A percentile compares a stretch with the other conserved stretches of the same genome.
These are phyloP conservation scores for Rhododendron ferrugineum DNA, from an alignment of 148 eudicot species.

Conservation along the genomic window DNA sequence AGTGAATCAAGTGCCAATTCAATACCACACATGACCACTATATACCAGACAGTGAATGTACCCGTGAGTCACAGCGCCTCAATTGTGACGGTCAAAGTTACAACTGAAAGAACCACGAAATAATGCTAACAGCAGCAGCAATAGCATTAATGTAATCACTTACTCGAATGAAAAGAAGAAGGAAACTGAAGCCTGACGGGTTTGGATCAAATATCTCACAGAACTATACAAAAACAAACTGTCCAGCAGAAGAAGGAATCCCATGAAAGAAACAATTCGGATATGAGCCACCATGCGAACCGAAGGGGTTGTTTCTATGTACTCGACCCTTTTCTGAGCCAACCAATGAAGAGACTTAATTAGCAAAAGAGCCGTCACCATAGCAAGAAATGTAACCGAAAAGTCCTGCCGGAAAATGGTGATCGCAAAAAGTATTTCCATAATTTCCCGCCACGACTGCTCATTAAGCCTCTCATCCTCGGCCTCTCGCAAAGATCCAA, in stretches of 20 bases:
- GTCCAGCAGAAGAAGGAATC: conserved; percentile 80
- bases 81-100: neutral
- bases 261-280: conserved; percentile 91
- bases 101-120: neutral
- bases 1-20: neutral
- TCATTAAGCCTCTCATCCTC: conserved; percentile 98
- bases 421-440: conserved; percentile 94
- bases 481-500: conserved; percentile 89
- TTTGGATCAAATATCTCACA: conserved; percentile 60
- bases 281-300: conserved; percentile 69
- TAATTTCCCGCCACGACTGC: conserved; percentile 94
- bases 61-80: neutral
- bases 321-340: conserved; percentile 97
- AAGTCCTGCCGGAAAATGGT: conserved; percentile 96
- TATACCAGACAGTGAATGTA: neutral
- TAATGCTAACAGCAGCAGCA: neutral
- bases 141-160: conserved; percentile 15
- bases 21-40: neutral
- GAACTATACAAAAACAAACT: conserved; percentile 68
- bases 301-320: conserved; percentile 92
- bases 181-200: conserved; percentile 86
- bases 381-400: conserved; percentile 79
- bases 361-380: conserved; percentile 79
- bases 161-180: conserved; percentile 97
- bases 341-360: conserved; percentile 97